A percentile compares a stretch with the other conserved stretches of the same genome.
These are phyloP conservation scores for Plasmodium gallinaceum DNA, from an alignment of 169 alveolate genomes.

Conservation along the genomic window DNA sequence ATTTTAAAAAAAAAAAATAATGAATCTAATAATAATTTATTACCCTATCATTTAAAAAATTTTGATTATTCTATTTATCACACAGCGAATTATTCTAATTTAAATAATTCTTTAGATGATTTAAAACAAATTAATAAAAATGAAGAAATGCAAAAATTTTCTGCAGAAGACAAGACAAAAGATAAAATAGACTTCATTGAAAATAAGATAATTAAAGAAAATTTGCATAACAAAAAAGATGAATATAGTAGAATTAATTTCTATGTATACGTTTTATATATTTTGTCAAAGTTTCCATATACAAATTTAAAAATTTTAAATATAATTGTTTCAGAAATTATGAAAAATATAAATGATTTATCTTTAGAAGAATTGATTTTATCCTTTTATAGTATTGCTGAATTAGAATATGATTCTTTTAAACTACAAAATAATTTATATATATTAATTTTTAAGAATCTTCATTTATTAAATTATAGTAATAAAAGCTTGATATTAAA, in stretches of 20 bases:
- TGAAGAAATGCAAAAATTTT: constrained; percentile 15
- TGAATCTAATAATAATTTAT: neutral
- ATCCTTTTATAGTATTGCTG: constrained; percentile 53
- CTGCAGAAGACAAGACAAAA: constrained; percentile 35
- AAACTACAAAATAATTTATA: constrained; percentile 21
- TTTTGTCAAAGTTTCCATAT: constrained; percentile 63
- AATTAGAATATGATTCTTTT: constrained; percentile 25
- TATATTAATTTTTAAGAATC: constrained; percentile 23
- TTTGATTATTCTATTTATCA: constrained; percentile 55
- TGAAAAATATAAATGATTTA: constrained; percentile 15
- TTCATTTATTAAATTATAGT: constrained; percentile 36
- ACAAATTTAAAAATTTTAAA: constrained; percentile 34
- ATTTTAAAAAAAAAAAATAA: neutral
- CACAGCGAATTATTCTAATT: constrained; percentile 43
- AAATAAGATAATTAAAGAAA: neutral
- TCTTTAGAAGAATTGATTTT: constrained; percentile 60
- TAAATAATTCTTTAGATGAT: constrained; percentile 26
- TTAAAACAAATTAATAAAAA: neutral
- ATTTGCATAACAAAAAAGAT: neutral
- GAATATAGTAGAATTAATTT: constrained; percentile 9
- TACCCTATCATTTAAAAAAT: constrained; percentile 8
- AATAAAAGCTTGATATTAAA: constrained; percentile 21
- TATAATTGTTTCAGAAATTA: constrained; percentile 8
- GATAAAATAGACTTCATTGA: constrained; percentile 18
- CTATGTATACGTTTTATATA: constrained; percentile 38